Percentiles rank a stretch among this genome's conserved stretches.
These are phyloP conservation scores for Thermomucor indicae-seudaticae DNA, from an alignment of 371 early-diverging fungal genomes.

Conservation along the genomic window DNA sequence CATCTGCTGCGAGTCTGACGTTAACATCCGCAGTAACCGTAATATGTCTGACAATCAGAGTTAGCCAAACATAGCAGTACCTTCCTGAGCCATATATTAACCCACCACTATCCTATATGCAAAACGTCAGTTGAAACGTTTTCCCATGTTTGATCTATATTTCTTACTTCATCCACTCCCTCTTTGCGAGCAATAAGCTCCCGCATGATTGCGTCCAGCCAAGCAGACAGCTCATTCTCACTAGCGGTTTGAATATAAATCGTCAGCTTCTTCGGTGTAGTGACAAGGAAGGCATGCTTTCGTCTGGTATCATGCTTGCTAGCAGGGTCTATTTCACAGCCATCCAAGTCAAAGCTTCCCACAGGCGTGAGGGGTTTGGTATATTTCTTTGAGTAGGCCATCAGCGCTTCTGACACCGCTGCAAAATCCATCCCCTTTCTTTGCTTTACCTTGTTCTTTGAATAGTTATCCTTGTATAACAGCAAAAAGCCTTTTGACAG, in stretches of 20 bases:
- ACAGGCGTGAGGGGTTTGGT: constrained; percentile 31
- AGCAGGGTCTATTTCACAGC: constrained; percentile 44
- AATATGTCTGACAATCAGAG: constrained; percentile 10
- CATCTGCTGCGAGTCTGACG: constrained; percentile 19
- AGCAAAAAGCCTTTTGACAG: constrained; percentile 38
- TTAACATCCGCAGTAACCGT: constrained; percentile 13
- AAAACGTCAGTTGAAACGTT: too few species aligned
- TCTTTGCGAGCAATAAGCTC: constrained; percentile 43
- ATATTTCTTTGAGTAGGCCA: constrained; percentile 18
- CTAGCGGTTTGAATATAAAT: constrained; percentile 36
- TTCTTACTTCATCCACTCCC: constrained; percentile 15
- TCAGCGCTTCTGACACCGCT: background rate
- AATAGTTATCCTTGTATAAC: constrained; percentile 36
- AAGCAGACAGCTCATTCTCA: constrained; percentile 35
- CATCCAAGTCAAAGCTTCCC: constrained; percentile 43
- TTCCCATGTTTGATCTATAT: too few species aligned
- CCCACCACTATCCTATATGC: constrained; percentile 12
- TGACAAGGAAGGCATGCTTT: constrained; percentile 21
- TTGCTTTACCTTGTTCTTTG: constrained; percentile 27
- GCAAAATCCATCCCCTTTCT: background rate
- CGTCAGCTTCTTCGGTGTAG: constrained; percentile 27
- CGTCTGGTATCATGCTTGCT: constrained; percentile 28
- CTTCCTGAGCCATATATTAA: background rate
- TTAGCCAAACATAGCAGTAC: background rate
- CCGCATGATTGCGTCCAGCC: constrained; percentile 50